Evolutionary conservation across 768 basidiomycete species (phyloP), one percentile per base, ranked within the genome.

Genomic region (Trametopsis cervina): DNA sequence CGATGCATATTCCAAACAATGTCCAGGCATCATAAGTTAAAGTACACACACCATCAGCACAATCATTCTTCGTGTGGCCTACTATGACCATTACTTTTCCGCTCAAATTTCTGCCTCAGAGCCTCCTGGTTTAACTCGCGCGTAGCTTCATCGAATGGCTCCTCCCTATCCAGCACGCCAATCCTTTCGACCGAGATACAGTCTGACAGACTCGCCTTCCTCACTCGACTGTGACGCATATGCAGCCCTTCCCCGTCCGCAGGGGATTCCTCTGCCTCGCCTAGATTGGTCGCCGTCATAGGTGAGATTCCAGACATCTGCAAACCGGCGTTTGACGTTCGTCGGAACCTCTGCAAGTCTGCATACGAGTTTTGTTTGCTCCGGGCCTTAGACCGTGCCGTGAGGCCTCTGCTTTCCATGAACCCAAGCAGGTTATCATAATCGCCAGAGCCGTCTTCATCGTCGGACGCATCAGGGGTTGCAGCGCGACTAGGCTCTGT

Each of bases 361-460:
- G 89, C 89, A 57, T 85, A 91, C 18, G 52, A 54, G 25, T 37
- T 50, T 24, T 50, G 49, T n/a, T 24, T 37, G 40, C 44, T 46
- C 27, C 57, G 57, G 9, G 78, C 55, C 29, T 33, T 33, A 15
- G 37, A 64, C 53, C 51, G 43, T 47, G 51, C 36, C 61, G 56
- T 52, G 54, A 54, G 48, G 44, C 77, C 76, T 46, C 78, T 78
- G 44, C 76, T 70, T 7, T 66, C 74, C 45, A 91, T 66, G 52
- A 81, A 72, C 9, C 81, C 77, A 42, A 91, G 75, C 40, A 93
- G 86, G 65, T 94, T 80, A 62, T 95, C 92, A 62, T 94, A 94
- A 66, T 95, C 92, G 35, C 51, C 51, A 13, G 41, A 17, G 2
- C 89, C 91, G 43, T 90, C 89, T 60, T 93, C 90, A 22, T 46